Percentiles rank a stretch among this genome's conserved stretches.
phyloP scores from a whole-genome alignment of 805 yeast genomes.

The Pichia exigua region DNA sequence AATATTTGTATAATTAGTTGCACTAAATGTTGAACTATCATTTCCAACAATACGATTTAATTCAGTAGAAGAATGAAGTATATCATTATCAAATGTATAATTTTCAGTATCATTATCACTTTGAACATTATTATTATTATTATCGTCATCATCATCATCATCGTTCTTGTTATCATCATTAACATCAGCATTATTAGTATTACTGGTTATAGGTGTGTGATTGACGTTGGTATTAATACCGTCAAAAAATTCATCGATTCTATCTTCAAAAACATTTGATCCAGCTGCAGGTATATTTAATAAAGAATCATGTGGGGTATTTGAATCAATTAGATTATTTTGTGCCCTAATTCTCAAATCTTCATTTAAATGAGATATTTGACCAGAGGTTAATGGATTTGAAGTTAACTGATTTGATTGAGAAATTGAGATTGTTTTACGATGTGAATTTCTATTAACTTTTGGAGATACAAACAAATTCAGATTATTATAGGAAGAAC shows the following conservation, averaged over 20 bases:
- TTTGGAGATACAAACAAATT: slow-evolving; percentile 36
- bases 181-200: slow-evolving; percentile 2
- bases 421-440: slow-evolving; percentile 26
- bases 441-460: slow-evolving; percentile 23
- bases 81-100: not conserved
- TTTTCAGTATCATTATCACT: not conserved
- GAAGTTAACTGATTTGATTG: slow-evolving; percentile 13
- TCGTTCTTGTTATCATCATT: slow-evolving; percentile 1
- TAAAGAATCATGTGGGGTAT: slow-evolving; percentile 24
- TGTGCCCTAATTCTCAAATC: slow-evolving; percentile 24
- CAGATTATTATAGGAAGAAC: slow-evolving; percentile 43
- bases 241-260: slow-evolving; percentile 9
- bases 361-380: slow-evolving; percentile 25
- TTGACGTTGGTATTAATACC: slow-evolving; percentile 2
- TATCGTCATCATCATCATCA: not conserved
- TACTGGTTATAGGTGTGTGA: not conserved
- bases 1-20: not conserved
- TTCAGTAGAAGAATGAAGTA: not conserved
- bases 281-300: slow-evolving; percentile 21
- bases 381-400: not conserved
- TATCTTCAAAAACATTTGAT: slow-evolving; percentile 9
- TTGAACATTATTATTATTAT: not conserved
- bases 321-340: slow-evolving; percentile 10
- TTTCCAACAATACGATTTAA: not conserved
- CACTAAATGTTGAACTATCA: not conserved